These are phyloP conservation scores for Typha latifolia DNA, from an alignment of 176 grass and related monocot genomes.

Conservation along the genomic window DNA sequence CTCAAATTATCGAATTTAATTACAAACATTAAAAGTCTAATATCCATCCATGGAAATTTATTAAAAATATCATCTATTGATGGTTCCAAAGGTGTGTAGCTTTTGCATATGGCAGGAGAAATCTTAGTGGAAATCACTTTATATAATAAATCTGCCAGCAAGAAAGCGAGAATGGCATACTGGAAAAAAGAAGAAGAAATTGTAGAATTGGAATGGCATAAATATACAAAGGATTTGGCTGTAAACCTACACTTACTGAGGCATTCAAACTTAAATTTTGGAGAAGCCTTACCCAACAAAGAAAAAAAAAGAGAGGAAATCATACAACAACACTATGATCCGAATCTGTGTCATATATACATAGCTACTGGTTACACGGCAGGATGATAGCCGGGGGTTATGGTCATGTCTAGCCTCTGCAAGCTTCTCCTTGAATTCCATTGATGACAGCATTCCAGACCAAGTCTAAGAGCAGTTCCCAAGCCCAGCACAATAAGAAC, in stretches of 20 bases:
- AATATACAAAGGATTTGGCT: no score
- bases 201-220: no score
- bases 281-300: neutral
- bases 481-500: conserved; percentile 86
- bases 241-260: neutral
- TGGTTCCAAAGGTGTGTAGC: no score
- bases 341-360: conserved; percentile 27
- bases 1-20: no score
- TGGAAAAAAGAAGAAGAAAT: no score
- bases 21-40: no score
- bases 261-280: neutral
- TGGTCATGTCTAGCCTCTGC: conserved; percentile 42
- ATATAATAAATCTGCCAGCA: no score
- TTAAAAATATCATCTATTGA: no score
- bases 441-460: conserved; percentile 83
- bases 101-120: no score
- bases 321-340: neutral
- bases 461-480: conserved; percentile 84
- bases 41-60: no score
- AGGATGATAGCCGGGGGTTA: conserved; percentile 51
- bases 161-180: no score
- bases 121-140: no score
- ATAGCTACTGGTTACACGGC: conserved; percentile 40
- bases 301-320: neutral
- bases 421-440: conserved; percentile 58